Base-by-base conservation (phyloP, 805 yeast genomes). In the Saturnispora besseyi region DNA sequence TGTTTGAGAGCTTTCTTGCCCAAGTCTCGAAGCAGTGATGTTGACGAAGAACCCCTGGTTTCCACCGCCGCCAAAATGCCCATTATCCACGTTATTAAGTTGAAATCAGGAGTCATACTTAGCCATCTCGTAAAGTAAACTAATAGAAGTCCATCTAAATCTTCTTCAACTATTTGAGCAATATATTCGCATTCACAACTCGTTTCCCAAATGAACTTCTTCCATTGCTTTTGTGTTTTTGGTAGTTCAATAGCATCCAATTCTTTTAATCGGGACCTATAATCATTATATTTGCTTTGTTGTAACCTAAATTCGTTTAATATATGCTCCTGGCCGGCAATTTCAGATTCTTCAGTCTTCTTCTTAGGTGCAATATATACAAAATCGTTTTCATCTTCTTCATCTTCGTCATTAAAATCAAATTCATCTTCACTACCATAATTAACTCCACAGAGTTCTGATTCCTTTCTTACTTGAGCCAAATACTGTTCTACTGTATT, bases 101-200 rank as follows among this genome's bases (percentile, higher is more conserved):
- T 60, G 0, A 48, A 52, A 37, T 66, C 59, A 41, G 67, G 55
- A 28, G 57, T 63, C 18, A 60, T 62, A 29, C 64, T 61, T 22
- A 70, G 55, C 79, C 79, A 76, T 49, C 68, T 66, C 9, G 69
- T 64, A 44, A 63, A 64, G 56, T 73, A 74, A n/a, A 69, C 69
- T 8, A 71, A 48, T 42, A 74, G 57, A 43, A 70, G 63, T 41
- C 73, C 57, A 18, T 61, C 58, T 40, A 62, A 61, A 5, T 54
- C 57, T 40, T 71, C 73, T 41, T 65, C 70, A n/a, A 75, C 47
- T 2, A 65, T 51, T 41, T 60, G 62, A 2, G 60, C 59, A 21
- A 72, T 41, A 10, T 65, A 50, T 5, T 56, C 61, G 5, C 53
- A 46, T 10, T 64, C 58, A 4, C 77, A 76, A 8, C 55, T 54